Conservation (phyloP, 2,329 filamentous ascomycete species). For the Pseudogymnoascus sp. region DNA sequence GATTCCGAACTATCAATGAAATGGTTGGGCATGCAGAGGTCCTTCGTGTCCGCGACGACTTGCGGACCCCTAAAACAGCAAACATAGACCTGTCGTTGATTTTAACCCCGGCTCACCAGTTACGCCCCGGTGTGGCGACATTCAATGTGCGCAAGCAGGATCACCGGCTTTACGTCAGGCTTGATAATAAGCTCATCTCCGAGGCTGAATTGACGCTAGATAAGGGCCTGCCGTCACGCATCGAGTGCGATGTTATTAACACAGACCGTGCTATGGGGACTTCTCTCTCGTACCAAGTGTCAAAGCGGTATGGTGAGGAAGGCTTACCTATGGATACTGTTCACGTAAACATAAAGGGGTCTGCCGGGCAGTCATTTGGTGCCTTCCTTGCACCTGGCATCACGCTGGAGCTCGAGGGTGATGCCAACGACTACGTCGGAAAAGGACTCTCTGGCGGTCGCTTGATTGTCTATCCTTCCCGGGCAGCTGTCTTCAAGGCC, state of each 20-base stretch:
- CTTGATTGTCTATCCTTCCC: constrained; percentile 86
- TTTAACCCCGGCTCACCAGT: constrained; percentile 88
- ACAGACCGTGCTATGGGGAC: constrained; percentile 91
- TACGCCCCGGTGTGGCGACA: constrained; percentile 86
- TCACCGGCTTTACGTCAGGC: constrained; percentile 81
- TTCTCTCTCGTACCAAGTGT: constrained; percentile 92
- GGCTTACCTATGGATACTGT: constrained; percentile 89
- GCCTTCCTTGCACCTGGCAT: constrained; percentile 89
- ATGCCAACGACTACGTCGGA: constrained; percentile 93
- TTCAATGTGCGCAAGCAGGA: constrained; percentile 99
- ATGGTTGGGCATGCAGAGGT: constrained; percentile 93
- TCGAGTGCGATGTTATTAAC: constrained; percentile 94
- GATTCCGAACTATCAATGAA: constrained; percentile 91
- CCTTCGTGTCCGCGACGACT: constrained; percentile 77
- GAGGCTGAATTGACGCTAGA: constrained; percentile 91
- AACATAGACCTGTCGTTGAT: constrained; percentile 92
- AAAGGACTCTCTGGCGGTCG: constrained; percentile 92
- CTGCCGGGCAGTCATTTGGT: constrained; percentile 93
- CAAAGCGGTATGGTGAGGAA: constrained; percentile 80
- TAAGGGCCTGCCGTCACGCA: constrained; percentile 84
- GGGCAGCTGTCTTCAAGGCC: constrained; percentile 84
- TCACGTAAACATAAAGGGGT: constrained; percentile 93
- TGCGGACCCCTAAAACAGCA: constrained; percentile 78
- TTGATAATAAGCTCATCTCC: constrained; percentile 95
- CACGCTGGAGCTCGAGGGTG: constrained; percentile 89